These are phyloP conservation scores for Leucaena leucocephala DNA, from an alignment of 306 rosid genomes.

Conservation along the genomic window DNA sequence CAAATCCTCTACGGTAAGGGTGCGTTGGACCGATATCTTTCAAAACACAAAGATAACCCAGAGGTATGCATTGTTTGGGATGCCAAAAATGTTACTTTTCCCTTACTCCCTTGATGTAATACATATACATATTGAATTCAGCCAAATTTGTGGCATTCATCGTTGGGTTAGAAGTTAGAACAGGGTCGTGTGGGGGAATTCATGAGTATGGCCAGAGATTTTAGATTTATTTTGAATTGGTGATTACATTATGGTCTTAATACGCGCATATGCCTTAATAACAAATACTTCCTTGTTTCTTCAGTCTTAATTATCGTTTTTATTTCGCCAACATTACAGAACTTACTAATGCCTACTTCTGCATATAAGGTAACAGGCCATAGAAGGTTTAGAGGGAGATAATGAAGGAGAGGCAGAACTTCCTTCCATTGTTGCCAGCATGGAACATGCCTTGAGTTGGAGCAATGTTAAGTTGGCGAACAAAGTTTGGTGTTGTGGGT, in stretches of 20 bases:
- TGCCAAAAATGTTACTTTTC: background rate
- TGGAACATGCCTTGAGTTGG: conserved; percentile 41
- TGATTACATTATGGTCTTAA: background rate
- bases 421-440: conserved; percentile 72
- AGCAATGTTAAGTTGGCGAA: no score
- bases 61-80: conserved; percentile 49
- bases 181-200: background rate
- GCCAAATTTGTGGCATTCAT: background rate
- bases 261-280: background rate
- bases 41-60: conserved; percentile 50
- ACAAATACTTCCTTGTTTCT: background rate
- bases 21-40: conserved; percentile 72
- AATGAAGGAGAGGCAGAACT: conserved; percentile 72
- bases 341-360: conserved; percentile 30
- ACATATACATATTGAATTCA: background rate
- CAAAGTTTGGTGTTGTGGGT: background rate
- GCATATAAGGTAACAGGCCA: conserved; percentile 34
- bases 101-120: background rate
- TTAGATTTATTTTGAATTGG: background rate
- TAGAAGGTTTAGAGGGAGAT: conserved; percentile 49
- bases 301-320: background rate
- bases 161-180: background rate
- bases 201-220: background rate
- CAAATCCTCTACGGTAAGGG: conserved; percentile 81
- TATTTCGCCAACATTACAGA: background rate